Conservation (phyloP, 192 early-diverging fungal genomes). For the Coemansia sp. region DNA sequence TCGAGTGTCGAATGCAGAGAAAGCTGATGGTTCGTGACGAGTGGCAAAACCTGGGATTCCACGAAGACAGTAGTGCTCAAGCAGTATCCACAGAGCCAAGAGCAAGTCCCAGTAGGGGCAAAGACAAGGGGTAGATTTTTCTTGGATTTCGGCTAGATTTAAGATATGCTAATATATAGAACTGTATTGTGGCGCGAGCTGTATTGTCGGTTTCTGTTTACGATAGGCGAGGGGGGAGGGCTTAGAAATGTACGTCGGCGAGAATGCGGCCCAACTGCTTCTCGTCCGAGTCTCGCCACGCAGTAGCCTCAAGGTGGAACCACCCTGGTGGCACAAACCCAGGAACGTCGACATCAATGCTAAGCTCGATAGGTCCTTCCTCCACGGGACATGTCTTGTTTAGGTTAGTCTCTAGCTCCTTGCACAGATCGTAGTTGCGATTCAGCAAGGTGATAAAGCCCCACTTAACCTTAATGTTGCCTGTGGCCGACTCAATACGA, state of each 20-base stretch:
- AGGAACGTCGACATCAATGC: constrained; percentile 44
- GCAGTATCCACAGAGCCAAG: not conserved
- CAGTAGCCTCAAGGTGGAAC: constrained; percentile 49
- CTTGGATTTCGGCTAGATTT: not conserved
- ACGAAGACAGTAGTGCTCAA: constrained; percentile 6
- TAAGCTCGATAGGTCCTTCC: constrained; percentile 42
- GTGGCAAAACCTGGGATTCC: constrained; percentile 54
- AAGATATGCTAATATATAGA: not conserved
- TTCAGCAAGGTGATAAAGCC: constrained; percentile 45
- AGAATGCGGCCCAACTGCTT: constrained; percentile 49
- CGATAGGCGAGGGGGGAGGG: too few species aligned
- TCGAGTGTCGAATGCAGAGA: constrained; percentile 88
- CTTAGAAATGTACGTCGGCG: constrained; percentile 40
- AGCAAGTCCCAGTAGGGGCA: not conserved
- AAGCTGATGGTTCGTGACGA: constrained; percentile 52
- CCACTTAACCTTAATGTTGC: constrained; percentile 47
- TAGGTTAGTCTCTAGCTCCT: constrained; percentile 43
- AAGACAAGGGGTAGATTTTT: not conserved
- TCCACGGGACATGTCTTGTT: constrained; percentile 55
- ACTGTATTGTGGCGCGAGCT: not conserved
- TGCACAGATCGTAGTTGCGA: constrained; percentile 48
- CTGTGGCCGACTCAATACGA: constrained; percentile 40
- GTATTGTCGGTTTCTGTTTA: not conserved
- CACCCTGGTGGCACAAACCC: constrained; percentile 50
- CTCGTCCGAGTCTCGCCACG: constrained; percentile 43